Conservation (phyloP, 2,329 filamentous ascomycete genomes). For the Calonectria naviculata region DNA sequence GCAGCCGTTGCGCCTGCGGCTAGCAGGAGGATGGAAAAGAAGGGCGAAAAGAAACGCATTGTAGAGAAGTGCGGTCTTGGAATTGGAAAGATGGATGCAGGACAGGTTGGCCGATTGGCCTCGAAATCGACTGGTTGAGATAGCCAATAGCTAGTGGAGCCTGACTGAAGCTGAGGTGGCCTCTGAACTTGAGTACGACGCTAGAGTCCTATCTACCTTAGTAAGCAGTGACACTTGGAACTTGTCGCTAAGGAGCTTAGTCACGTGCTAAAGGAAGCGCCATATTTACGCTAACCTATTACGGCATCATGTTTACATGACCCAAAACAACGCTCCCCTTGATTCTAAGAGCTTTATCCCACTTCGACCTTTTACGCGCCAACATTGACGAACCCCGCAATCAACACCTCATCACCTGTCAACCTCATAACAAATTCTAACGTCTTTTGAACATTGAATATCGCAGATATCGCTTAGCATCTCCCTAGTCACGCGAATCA, state of each 20-base stretch:
- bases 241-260: constrained; percentile 11
- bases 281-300: constrained; percentile 34
- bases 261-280: constrained; percentile 24
- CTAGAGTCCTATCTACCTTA: constrained; percentile 38
- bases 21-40: constrained; percentile 73
- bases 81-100: background rate
- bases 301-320: constrained; percentile 45
- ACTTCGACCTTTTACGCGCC: constrained; percentile 23
- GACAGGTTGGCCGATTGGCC: constrained; percentile 39
- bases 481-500: constrained; percentile 3
- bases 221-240: constrained; percentile 27
- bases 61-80: constrained; percentile 44
- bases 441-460: background rate
- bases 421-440: background rate
- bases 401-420: constrained; percentile 7
- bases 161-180: constrained; percentile 49
- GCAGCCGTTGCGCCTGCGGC: constrained; percentile 70
- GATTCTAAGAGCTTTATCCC: constrained; percentile 10
- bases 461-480: background rate
- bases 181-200: constrained; percentile 37
- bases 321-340: constrained; percentile 39
- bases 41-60: constrained; percentile 76
- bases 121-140: constrained; percentile 18
- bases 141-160: constrained; percentile 25
- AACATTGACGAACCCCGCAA: constrained; percentile 19